Conservation (phyloP, 2,329 filamentous ascomycete genomes). For the Monilinia polystroma region DNA sequence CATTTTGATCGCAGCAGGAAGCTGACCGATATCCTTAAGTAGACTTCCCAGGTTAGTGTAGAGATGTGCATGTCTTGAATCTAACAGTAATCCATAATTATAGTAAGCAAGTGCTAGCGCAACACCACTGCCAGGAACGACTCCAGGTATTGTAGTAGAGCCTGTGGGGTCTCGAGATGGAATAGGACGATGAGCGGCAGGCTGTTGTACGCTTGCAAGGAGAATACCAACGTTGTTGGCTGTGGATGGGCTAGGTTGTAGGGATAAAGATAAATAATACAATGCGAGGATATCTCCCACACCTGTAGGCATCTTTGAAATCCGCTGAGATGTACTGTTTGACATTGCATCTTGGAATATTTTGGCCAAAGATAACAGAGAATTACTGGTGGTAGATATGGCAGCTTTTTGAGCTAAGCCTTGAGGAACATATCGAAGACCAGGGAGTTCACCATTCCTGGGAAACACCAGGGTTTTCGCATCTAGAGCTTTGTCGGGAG, state of each 20-base stretch:
- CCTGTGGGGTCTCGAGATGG: conserved; percentile 37
- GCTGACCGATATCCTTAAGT: conserved; percentile 91
- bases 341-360: conserved; percentile 97
- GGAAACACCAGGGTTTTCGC: conserved; percentile 84
- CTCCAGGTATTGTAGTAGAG: conserved; percentile 65
- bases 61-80: conserved; percentile 87
- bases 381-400: conserved; percentile 92
- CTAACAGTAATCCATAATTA: conserved; percentile 85
- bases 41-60: conserved; percentile 96
- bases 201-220: conserved; percentile 88
- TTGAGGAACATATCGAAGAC: conserved; percentile 69
- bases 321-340: conserved; percentile 49
- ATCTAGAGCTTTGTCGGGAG: conserved; percentile 77
- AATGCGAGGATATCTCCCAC: conserved; percentile 91
- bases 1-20: conserved; percentile 91
- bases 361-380: conserved; percentile 88
- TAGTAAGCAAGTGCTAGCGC: conserved; percentile 90
- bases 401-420: conserved; percentile 74
- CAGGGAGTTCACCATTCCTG: conserved; percentile 72
- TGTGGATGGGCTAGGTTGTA: conserved; percentile 94
- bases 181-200: conserved; percentile 43
- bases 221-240: conserved; percentile 98
- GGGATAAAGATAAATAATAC: conserved; percentile 90
- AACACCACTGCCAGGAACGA: conserved; percentile 81
- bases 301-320: conserved; percentile 64